Percentiles rank a stretch among this genome's conserved stretches.
Evolutionary conservation across 805 yeast genomes (phyloP).

Genomic region (Starmerella cellae): DNA sequence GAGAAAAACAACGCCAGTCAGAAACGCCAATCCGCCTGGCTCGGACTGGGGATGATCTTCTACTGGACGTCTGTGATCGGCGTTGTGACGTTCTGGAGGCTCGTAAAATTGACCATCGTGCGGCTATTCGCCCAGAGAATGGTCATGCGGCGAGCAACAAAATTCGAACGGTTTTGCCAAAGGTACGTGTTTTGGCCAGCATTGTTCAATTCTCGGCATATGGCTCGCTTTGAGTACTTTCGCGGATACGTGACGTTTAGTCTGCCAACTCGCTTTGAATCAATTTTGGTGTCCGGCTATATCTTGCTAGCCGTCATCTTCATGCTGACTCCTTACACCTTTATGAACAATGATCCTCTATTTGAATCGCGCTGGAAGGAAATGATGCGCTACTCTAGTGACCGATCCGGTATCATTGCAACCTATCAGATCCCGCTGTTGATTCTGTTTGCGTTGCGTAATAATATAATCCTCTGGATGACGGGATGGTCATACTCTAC

Average conservation of each 20-base stretch:
- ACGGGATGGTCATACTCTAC: conserved; percentile 47
- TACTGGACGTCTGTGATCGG: conserved; percentile 25
- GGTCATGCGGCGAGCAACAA: conserved; percentile 19
- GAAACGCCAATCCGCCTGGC: conserved; percentile 25
- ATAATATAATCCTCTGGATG: conserved; percentile 45
- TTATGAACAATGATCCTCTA: conserved; percentile 28
- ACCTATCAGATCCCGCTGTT: conserved; percentile 40
- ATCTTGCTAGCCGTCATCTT: conserved; percentile 27
- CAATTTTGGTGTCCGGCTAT: conserved; percentile 33
- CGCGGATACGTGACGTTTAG: conserved; percentile 20
- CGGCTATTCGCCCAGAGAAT: conserved; percentile 20
- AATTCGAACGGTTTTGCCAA: conserved; percentile 17
- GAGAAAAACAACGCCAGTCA: conserved; percentile 18
- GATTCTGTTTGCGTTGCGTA: conserved; percentile 48
- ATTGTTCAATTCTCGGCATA: conserved; percentile 25
- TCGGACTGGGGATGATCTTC: conserved; percentile 24
- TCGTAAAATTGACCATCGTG: neutral
- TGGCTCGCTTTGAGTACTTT: conserved; percentile 20
- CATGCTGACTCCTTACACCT: conserved; percentile 24
- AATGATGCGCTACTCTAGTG: conserved; percentile 35
- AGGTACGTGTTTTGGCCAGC: conserved; percentile 30
- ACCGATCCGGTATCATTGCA: conserved; percentile 41
- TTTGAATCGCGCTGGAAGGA: conserved; percentile 28
- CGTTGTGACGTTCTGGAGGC: conserved; percentile 3
- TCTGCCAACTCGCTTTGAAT: conserved; percentile 44